These are phyloP conservation scores for Aspergillus leporis DNA, from an alignment of 495 filamentous ascomycete genomes.

Conservation along the genomic window DNA sequence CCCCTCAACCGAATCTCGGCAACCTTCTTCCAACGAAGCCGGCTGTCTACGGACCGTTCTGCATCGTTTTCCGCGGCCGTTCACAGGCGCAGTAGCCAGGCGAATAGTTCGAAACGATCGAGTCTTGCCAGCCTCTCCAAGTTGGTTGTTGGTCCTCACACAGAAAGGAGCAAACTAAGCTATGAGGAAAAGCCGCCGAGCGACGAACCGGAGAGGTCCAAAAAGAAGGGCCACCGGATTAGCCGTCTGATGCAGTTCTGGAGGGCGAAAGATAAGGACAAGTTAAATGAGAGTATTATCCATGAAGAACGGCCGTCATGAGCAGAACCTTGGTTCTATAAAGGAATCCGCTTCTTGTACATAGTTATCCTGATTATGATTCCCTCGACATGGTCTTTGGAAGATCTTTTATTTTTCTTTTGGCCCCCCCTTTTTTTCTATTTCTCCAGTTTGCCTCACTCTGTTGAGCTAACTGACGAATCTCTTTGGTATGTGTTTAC, in stretches of 20 bases:
- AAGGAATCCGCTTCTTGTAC: constrained; percentile 26
- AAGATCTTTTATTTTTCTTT: constrained; percentile 16
- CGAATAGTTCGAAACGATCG: constrained; percentile 61
- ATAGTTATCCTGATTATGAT: constrained; percentile 28
- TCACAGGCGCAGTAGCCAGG: constrained; percentile 54
- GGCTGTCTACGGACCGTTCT: constrained; percentile 59
- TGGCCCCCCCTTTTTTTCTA: constrained; percentile 23
- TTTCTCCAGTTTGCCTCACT: constrained; percentile 5
- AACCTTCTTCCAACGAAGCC: constrained; percentile 45
- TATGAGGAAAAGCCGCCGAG: constrained; percentile 66
- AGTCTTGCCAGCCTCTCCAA: constrained; percentile 85
- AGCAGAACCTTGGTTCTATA: constrained; percentile 18
- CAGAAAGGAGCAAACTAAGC: constrained; percentile 77
- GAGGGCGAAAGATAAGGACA: constrained; percentile 60
- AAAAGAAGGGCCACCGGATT: constrained; percentile 71
- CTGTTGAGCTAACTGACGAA: constrained; percentile 42
- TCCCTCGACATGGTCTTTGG: constrained; percentile 25
- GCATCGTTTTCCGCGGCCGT: constrained; percentile 67
- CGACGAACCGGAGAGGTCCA: constrained; percentile 60
- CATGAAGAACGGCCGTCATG: constrained; percentile 28
- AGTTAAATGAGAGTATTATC: constrained; percentile 21
- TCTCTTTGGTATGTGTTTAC: constrained; percentile 37
- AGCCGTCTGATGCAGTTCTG: constrained; percentile 85
- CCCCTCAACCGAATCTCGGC: constrained; percentile 48
- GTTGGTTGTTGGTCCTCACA: constrained; percentile 74